Base-by-base conservation (phyloP, 2,329 filamentous ascomycete genomes). In the Pseudogymnoascus sp. region DNA sequence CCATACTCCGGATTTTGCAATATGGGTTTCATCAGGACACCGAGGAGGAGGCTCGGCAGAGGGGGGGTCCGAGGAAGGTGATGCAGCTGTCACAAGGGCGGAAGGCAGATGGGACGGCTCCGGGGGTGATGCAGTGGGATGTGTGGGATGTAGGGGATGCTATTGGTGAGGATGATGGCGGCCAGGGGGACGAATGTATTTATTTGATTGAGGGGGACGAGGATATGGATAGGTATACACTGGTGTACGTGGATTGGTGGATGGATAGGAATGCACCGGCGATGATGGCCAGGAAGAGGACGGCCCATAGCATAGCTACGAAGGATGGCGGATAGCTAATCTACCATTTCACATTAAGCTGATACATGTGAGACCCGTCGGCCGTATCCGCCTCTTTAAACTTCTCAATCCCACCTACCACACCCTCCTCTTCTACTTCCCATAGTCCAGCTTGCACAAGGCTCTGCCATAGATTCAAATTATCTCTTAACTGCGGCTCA, bases 371-470 rank as follows among this genome's bases (percentile, higher is more conserved):
- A 8, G 14, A 28, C 23, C 23, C 14, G 7, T 50, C 44, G 14
- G 28, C 44, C 7, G 68, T 71, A 65, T 73, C 70, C 7, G 71
- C 71, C 42, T 72, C 71, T 42, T 64, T 66, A 33, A 70, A 73
- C 47, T 71, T 72, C 7, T 71, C 67, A 67, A 73, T 71, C 14
- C 70, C 70, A 50, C 69, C 69, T n/a, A 61, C 16, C 5, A 72
- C 69, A 4, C 71, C 71, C 14, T 72, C 63, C 14, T 65, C 63
- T 63, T 63, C 63, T 12, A 73, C 65, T 37, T 65, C 63, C 69
- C 72, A 71, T 64, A 68, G 67, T n/a, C 68, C 70, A 47, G 60
- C 65, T 47, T 68, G 69, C 14, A 73, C 68, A 35, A 70, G 60
- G 42, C 67, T 60, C 18, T 65, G 64, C 71, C 70, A 73, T 18